Evolutionary conservation across 2,329 filamentous ascomycete genomes (phyloP).

Genomic region (Sarocladium oryzae): DNA sequence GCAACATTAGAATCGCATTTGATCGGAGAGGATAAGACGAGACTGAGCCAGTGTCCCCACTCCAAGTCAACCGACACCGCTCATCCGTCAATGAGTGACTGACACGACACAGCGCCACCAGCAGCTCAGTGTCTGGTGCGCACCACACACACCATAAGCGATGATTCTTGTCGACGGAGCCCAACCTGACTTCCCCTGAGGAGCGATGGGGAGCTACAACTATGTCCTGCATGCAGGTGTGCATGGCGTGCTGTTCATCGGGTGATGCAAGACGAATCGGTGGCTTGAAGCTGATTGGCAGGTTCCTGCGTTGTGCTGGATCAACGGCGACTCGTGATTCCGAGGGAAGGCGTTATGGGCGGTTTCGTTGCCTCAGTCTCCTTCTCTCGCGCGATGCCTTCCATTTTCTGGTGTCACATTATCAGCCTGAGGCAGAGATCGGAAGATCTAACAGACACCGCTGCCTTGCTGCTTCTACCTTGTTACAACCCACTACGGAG

Average conservation of each 20-base stretch:
- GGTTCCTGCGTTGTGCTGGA: too few species aligned
- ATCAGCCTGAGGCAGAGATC: not conserved
- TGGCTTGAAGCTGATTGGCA: not conserved
- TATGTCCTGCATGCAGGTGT: slow-evolving; percentile 5
- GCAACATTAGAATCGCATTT: not conserved
- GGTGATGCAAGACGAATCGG: not conserved
- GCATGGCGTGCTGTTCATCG: slow-evolving; percentile 4
- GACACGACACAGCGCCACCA: not conserved
- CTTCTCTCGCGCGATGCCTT: too few species aligned
- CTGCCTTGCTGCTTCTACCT: too few species aligned
- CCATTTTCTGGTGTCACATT: too few species aligned
- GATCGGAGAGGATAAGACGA: not conserved
- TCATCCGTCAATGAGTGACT: not conserved
- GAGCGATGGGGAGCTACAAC: not conserved
- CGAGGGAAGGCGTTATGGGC: too few species aligned
- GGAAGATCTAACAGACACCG: too few species aligned
- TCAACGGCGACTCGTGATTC: too few species aligned
- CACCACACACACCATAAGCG: not conserved
- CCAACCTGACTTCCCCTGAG: not conserved
- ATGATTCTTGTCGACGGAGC: not conserved
- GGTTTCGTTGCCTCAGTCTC: too few species aligned
- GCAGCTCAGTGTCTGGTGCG: not conserved
- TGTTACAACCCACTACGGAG: too few species aligned
- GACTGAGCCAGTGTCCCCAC: too few species aligned
- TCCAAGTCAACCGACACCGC: too few species aligned